phyloP scores from a whole-genome alignment of 805 yeast genomes.

The Ogataea philodendri region DNA sequence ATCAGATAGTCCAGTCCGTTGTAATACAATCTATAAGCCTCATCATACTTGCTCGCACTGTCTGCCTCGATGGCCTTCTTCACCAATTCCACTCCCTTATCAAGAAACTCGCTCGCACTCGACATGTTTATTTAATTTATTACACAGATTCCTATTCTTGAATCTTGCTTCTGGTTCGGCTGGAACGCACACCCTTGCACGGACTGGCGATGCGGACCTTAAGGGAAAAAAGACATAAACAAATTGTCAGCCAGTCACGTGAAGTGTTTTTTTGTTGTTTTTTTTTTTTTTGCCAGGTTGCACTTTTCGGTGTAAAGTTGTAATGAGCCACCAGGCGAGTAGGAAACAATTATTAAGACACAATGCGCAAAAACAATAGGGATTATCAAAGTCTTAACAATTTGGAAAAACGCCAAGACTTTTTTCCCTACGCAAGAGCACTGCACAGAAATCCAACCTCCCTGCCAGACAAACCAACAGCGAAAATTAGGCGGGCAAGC shows the following conservation, averaged over 20 bases:
- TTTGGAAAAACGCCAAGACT: slow-evolving; percentile 8
- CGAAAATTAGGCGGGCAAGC: slow-evolving; percentile 4
- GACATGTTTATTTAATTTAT: slow-evolving; percentile 22
- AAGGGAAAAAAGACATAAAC: too few relatives aligned
- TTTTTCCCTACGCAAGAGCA: too few relatives aligned
- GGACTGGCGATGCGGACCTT: too few relatives aligned
- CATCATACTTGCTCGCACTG: slow-evolving; percentile 83
- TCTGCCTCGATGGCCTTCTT: slow-evolving; percentile 96
- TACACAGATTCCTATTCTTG: not conserved
- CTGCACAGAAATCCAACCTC: slow-evolving; percentile 3
- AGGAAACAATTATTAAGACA: not conserved
- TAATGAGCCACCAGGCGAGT: too few relatives aligned
- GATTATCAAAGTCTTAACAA: slow-evolving; percentile 3
- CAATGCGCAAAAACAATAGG: slow-evolving; percentile 2
- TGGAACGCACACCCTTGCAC: slow-evolving; percentile 6
- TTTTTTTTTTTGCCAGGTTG: too few relatives aligned
- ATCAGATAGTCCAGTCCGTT: slow-evolving; percentile 91
- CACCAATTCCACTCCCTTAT: slow-evolving; percentile 92
- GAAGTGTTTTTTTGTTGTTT: too few relatives aligned
- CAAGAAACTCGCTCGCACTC: slow-evolving; percentile 62
- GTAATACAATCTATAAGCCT: slow-evolving; percentile 89
- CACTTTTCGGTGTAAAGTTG: too few relatives aligned
- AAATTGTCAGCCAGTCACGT: too few relatives aligned
- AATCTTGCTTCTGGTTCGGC: not conserved
- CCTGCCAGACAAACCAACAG: slow-evolving; percentile 6